Percentiles rank a stretch among this genome's conserved stretches.
Evolutionary conservation across 305 asterid species (phyloP).

Genomic region (Lippia alba): DNA sequence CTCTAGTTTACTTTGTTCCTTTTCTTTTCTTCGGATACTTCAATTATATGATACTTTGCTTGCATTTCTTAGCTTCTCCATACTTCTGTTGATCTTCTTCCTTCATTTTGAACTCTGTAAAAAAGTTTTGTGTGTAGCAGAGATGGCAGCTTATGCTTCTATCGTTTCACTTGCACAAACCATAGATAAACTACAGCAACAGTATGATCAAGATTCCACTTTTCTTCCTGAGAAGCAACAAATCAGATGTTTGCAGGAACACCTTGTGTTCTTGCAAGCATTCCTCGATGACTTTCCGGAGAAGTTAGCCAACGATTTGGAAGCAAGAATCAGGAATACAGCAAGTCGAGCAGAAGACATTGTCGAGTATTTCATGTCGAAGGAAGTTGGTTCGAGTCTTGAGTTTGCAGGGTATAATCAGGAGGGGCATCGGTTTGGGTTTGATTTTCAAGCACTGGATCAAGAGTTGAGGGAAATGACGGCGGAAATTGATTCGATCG

Average conservation of each 20-base stretch:
- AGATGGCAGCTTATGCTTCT: slow-evolving; percentile 32
- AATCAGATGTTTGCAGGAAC: not conserved
- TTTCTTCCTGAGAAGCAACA: not conserved
- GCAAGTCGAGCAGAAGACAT: slow-evolving; percentile 31
- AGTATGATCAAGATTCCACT: not conserved
- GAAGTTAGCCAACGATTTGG: not conserved
- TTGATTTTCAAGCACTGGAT: not conserved
- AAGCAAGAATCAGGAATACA: not conserved
- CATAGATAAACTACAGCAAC: not conserved
- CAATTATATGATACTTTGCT: no score
- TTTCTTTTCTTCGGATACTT: no score
- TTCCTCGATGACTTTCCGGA: slow-evolving; percentile 9
- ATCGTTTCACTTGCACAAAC: slow-evolving; percentile 31
- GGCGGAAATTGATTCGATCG: slow-evolving; percentile 18
- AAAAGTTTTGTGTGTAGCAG: not conserved
- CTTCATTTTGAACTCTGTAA: not conserved
- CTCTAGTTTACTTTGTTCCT: no score
- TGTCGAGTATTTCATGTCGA: slow-evolving; percentile 6
- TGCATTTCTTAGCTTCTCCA: no score
- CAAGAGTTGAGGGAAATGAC: not conserved
- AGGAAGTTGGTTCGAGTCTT: not conserved
- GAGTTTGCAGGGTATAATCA: not conserved
- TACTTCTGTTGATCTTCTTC: not conserved
- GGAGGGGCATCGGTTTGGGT: not conserved
- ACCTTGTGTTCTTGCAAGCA: not conserved